Conservation (phyloP, 768 basidiomycete genomes). For the Dendrothele bispora region DNA sequence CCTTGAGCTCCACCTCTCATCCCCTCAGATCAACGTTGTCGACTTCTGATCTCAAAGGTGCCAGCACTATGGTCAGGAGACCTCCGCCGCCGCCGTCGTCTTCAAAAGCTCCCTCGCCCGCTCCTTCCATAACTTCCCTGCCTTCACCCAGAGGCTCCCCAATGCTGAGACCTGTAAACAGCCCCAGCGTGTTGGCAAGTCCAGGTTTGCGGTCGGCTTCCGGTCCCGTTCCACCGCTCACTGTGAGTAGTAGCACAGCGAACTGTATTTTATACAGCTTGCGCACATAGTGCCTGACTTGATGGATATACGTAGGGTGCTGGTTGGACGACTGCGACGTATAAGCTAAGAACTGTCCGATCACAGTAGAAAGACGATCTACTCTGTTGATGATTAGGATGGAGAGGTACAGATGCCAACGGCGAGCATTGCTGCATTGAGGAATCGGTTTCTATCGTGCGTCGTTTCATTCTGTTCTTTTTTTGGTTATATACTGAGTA, state of each 20-base stretch:
- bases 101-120: constrained; percentile 32
- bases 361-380: constrained; percentile 70
- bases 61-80: constrained; percentile 40
- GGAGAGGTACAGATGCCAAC: too few relatives aligned
- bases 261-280: constrained; percentile 89
- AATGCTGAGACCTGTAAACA: too few relatives aligned
- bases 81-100: constrained; percentile 56
- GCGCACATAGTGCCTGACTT: constrained; percentile 88
- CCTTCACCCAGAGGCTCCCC: too few relatives aligned
- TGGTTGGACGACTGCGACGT: constrained; percentile 71
- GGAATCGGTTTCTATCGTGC: too few relatives aligned
- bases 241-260: too few relatives aligned
- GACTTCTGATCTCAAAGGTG: constrained; percentile 49
- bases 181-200: too few relatives aligned
- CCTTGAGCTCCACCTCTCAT: constrained; percentile 21
- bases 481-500: background rate
- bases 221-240: too few relatives aligned
- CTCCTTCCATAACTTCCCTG: constrained; percentile 30
- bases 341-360: constrained; percentile 79
- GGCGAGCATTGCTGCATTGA: too few relatives aligned
- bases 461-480: background rate
- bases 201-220: constrained; percentile 49
- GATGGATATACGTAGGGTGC: constrained; percentile 73
- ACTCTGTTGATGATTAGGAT: too few relatives aligned
- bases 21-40: constrained; percentile 49